Evolutionary conservation across 108 stramenopile species (phyloP).

Genomic region (Asterionellopsis glacialis): DNA sequence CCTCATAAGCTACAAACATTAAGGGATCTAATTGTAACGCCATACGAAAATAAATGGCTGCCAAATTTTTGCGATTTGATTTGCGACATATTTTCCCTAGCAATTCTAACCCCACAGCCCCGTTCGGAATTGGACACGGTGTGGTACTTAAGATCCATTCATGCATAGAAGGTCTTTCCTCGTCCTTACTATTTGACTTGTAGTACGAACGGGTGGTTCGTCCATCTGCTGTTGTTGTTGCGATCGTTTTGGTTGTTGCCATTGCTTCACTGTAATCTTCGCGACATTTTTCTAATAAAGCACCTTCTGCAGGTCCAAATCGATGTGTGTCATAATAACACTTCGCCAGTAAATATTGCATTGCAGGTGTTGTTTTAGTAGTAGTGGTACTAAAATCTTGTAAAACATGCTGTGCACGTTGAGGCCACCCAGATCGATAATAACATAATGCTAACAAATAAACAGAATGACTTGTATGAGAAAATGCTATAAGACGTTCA

Average conservation of each 20-base stretch:
- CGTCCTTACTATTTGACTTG: neutral
- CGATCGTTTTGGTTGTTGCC: conserved; percentile 2
- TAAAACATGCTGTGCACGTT: conserved; percentile 51
- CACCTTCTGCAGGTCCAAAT: conserved; percentile 75
- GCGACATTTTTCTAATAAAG: conserved; percentile 39
- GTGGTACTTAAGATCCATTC: conserved; percentile 2
- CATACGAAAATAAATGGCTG: conserved; percentile 69
- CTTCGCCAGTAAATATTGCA: conserved; percentile 63
- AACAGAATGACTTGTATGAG: conserved; percentile 40
- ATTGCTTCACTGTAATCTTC: conserved; percentile 24
- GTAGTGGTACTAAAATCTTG: conserved; percentile 12
- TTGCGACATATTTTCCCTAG: conserved; percentile 75
- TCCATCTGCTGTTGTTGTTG: neutral
- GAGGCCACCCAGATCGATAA: conserved; percentile 53
- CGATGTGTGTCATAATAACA: conserved; percentile 62
- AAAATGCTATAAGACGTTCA: conserved; percentile 65
- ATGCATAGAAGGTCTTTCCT: neutral
- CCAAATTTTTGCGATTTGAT: conserved; percentile 70
- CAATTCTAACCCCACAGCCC: conserved; percentile 81
- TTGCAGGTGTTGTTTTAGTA: neutral
- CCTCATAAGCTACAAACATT: conserved; percentile 79
- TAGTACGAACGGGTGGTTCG: neutral
- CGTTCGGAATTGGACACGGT: conserved; percentile 80
- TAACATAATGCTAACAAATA: conserved; percentile 73
- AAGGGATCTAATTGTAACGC: conserved; percentile 82